These are phyloP conservation scores for Cicer arietinum DNA, from an alignment of 306 rosid species.

Conservation along the genomic window DNA sequence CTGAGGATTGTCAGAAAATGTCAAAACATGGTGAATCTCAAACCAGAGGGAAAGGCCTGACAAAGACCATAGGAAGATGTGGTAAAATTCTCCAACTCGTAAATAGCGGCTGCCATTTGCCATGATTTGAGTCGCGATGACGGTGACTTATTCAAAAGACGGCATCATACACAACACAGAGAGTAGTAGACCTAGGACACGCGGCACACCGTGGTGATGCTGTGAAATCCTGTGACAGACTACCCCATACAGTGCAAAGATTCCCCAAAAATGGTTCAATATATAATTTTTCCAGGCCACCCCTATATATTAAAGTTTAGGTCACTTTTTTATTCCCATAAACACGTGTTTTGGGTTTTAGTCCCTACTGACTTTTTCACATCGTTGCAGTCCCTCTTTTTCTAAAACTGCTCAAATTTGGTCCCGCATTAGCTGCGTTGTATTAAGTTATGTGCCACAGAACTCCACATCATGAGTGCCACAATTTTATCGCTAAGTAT, in stretches of 20 bases:
- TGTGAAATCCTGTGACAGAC: neutral
- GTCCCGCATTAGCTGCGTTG: neutral
- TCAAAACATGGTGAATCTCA: neutral
- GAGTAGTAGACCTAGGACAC: neutral
- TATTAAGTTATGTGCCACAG: neutral
- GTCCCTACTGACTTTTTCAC: neutral
- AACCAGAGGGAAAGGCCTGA: neutral
- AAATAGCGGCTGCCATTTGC: neutral
- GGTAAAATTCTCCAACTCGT: neutral
- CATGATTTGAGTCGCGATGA: neutral
- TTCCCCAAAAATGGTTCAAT: neutral
- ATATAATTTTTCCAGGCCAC: neutral
- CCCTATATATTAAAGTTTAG: neutral
- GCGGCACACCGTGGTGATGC: neutral
- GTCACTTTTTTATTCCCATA: neutral
- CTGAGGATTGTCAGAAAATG: neutral
- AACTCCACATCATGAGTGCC: neutral
- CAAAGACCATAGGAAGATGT: neutral
- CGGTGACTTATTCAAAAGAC: neutral
- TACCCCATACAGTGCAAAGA: neutral
- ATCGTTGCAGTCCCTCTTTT: neutral
- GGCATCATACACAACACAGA: neutral
- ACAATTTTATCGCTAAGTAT: neutral
- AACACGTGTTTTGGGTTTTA: neutral
- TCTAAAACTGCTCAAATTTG: constrained; percentile 1